A percentile compares a stretch with the other conserved stretches of the same genome.
Evolutionary conservation across 1,139 yeast species (phyloP).

Genomic region (Tardiomyces blankii): DNA sequence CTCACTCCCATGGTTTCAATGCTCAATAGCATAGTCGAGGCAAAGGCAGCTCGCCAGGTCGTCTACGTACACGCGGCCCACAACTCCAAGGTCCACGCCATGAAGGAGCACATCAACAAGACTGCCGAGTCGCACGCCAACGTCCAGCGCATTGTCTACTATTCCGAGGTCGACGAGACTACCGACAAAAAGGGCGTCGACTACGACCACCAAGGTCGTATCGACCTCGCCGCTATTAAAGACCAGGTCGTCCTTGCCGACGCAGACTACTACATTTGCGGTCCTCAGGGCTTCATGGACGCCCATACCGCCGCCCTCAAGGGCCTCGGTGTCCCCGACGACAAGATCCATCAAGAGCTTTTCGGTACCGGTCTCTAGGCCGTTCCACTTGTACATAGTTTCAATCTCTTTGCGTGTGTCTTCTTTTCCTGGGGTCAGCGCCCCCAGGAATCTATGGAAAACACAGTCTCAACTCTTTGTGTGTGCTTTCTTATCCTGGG

Average conservation of each 20-base stretch:
- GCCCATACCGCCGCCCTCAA: background rate
- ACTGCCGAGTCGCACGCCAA: background rate
- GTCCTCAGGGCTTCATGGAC: background rate
- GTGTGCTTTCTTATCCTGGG: too few relatives aligned
- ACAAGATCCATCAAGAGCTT: background rate
- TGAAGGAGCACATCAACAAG: background rate
- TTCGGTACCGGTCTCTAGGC: background rate
- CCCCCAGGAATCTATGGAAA: too few relatives aligned
- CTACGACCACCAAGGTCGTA: background rate
- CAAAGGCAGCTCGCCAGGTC: conserved; percentile 6
- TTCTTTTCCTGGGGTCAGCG: too few relatives aligned
- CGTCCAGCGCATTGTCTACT: background rate
- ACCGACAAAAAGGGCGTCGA: background rate
- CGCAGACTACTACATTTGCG: background rate
- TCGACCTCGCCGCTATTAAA: background rate
- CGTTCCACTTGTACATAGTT: too few relatives aligned
- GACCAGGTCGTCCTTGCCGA: background rate
- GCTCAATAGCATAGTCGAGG: conserved; percentile 27
- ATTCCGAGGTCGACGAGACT: background rate
- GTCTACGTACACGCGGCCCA: background rate
- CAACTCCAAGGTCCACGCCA: conserved; percentile 2
- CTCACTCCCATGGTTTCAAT: conserved; percentile 53
- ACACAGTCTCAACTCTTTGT: too few relatives aligned
- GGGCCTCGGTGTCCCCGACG: background rate
- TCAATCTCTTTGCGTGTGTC: too few relatives aligned